Evolutionary conservation across 208 protist species (phyloP), one percentile per base, ranked within the genome.

Genomic region (Acanthamoeba castellanii): DNA sequence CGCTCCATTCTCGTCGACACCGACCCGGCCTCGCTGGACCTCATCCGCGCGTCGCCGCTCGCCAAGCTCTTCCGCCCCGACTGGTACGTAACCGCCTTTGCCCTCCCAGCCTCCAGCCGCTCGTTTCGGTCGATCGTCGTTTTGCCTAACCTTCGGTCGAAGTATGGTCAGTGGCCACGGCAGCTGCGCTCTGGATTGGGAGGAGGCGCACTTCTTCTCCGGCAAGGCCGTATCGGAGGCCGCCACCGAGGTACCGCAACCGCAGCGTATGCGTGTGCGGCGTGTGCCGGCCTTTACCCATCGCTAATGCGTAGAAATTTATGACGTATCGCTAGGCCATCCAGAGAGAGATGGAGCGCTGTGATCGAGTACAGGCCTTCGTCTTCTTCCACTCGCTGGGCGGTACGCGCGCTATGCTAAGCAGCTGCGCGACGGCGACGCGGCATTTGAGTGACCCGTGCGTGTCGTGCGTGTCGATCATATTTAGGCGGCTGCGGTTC

Each of bases 1-100:
- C 66, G 66, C 25, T 74, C 66, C 32, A 74, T 74, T 30, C 66
- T 74, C 11, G 66, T 74, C n/a, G 66, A 74, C 9, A 74, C 66
- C 32, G 66, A 74, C 32, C 66, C 66, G n/a, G 66, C 66, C 18
- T 74, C 66, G 32, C 32, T 74, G 22, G 66, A 74, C 66, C 27
- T 13, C 25, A 37, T 74, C 32, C 66, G 66, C 66, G 32, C 32
- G 22, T 74, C 66, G 6, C 66, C 66, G 6, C 66, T 42, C 1
- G 66, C 66, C 25, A 37, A n/a, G 11, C 66, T 74, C 18, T 74
- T 74, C 66, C 66, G 66, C 1, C 66, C 66, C 32, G 66, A 74
- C n/a, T 42, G 32, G 66, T 74, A 74, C 1, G 27, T 32, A 25
- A 13, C 11, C 32, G 9, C 9, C n/a, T 30, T 3, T 5, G 13